Conservation (phyloP, 176 grass and related monocot species). For the Triticum dicoccoides region DNA sequence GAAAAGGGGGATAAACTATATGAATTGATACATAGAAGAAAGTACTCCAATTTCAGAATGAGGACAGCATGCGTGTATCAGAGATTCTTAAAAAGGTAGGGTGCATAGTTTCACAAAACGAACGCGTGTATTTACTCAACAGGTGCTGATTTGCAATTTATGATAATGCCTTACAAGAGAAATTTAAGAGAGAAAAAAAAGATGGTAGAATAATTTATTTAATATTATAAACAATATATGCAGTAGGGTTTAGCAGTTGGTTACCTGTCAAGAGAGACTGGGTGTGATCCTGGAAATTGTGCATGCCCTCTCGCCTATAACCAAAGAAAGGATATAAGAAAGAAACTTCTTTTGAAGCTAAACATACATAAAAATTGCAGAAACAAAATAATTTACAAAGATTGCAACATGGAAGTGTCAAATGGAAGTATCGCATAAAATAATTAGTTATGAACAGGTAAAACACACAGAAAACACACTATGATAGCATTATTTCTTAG, state of each 20-base stretch:
- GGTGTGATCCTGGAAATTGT: conserved; percentile 99
- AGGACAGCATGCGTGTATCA: not conserved
- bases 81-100: not conserved
- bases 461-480: not conserved
- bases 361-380: conserved; percentile 14
- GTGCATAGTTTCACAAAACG: not conserved
- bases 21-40: not conserved
- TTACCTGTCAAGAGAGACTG: conserved; percentile 97
- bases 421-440: not conserved
- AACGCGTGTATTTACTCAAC: not conserved
- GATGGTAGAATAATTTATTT: not conserved
- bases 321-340: conserved; percentile 27
- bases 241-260: not conserved
- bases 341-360: not conserved
- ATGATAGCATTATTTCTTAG: not conserved
- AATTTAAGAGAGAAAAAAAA: not conserved
- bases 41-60: not conserved
- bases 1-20: not conserved
- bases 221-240: conserved; percentile 11
- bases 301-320: conserved; percentile 64
- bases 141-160: not conserved
- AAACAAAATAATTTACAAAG: not conserved
- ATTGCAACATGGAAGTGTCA: not conserved
- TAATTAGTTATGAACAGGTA: not conserved
- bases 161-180: not conserved